A percentile compares a stretch with the other conserved stretches of the same genome.
Evolutionary conservation across 306 rosid genomes (phyloP).

Genomic region (Ceratonia siliqua): DNA sequence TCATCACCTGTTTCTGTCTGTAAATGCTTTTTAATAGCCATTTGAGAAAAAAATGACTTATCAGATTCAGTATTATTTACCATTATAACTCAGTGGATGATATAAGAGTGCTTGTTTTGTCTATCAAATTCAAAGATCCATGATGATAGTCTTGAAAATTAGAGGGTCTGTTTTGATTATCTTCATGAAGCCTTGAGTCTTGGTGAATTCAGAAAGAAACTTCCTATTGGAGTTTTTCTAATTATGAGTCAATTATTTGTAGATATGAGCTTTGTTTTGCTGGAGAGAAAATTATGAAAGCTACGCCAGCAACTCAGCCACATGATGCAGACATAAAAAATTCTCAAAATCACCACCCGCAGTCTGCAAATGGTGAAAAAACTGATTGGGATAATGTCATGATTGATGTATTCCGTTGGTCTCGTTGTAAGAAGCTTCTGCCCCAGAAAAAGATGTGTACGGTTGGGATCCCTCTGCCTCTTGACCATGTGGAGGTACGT

Average conservation of each 20-base stretch:
- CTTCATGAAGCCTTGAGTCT: slow-evolving; percentile 20
- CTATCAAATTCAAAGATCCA: neutral
- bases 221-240: neutral
- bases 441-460: slow-evolving; percentile 87
- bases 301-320: slow-evolving; percentile 49
- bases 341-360: slow-evolving; percentile 63
- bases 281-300: slow-evolving; percentile 79
- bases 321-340: slow-evolving; percentile 64
- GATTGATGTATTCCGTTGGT: slow-evolving; percentile 82
- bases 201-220: slow-evolving; percentile 25
- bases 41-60: neutral
- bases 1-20: neutral
- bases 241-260: slow-evolving; percentile 26
- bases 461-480: slow-evolving; percentile 86
- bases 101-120: neutral
- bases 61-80: slow-evolving; percentile 4
- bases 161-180: slow-evolving; percentile 6
- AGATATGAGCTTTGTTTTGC: slow-evolving; percentile 92
- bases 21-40: neutral
- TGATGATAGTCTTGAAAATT: slow-evolving; percentile 16
- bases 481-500: slow-evolving; percentile 82
- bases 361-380: slow-evolving; percentile 70
- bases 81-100: neutral
- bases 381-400: slow-evolving; percentile 54
- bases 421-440: slow-evolving; percentile 86